Evolutionary conservation across 495 filamentous ascomycete species (phyloP), one percentile per base, ranked within the genome.

Genomic region (Podospora sp.): DNA sequence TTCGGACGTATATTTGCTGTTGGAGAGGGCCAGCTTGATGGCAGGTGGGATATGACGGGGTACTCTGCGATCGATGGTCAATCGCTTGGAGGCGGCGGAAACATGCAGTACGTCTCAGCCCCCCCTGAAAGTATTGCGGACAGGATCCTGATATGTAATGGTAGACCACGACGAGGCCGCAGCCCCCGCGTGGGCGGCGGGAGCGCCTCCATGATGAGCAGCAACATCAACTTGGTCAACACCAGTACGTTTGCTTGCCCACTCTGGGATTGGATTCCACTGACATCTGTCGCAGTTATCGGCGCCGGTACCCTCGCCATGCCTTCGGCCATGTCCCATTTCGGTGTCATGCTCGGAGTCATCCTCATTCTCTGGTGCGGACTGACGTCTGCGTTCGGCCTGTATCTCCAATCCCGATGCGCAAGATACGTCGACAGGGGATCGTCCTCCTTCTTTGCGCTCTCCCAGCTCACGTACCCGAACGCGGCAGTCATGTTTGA

Each of bases 401-500:
- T 99, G 20, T 99, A 99, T 71, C 90, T 99, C 18, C 95, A 99
- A 75, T 87, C 93, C 14, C 87, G 91, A 77, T 98, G 96, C 82
- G 89, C 96, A 6, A 87, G 90, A 73, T 99, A 98, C 73, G 82
- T 98, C 53, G 96, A 97, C 63, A 84, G 92, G 56, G 96, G 95
- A 18, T 80, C 82, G 1, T 83, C 84, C 1, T 87, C 91, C 29
- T 99, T 98, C 81, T 97, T 97, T 73, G 92, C 93, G 5, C 81
- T 99, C 7, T 97, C 93, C 21, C 95, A 99, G 75, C 83, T 98
- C 50, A 98, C 95, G 21, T 98, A 98, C 73, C 95, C 95, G 1
- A 97, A 97, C 78, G 94, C 95, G 0, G 92, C 95, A 3, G 92
- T 99, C 29, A 82, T 98, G 27, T 99, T 99, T 78, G 95, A 99